Evolutionary conservation across 1,284 basidiomycete species (phyloP), one percentile per base, ranked within the genome.

Genomic region (Rhodotorula sp.): DNA sequence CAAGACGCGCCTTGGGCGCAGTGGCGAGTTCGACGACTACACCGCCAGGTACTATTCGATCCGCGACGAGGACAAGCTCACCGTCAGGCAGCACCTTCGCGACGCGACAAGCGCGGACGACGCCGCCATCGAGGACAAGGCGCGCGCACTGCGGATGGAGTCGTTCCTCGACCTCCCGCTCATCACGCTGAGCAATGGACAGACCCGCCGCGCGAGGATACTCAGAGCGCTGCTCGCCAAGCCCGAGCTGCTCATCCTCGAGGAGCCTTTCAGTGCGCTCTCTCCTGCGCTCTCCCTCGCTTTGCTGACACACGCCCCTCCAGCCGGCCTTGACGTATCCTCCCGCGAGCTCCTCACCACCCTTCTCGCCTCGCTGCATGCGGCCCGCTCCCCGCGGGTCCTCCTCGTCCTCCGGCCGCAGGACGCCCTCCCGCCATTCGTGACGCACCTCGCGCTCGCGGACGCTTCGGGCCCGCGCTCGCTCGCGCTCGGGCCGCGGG

Each of bases 161-260:
- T 69, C 19, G 37, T 86, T 94, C 50, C 82, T 96, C n/a, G 89
- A 94, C 78, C 78, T 94, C 10, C 94, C 94, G 0, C 81, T 90
- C 27, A 85, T 96, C 12, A 90, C 91, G 1, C 81, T 98, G 62
- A 92, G 90, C 73, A 96, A 96, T 77, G 96, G 96, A 0, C 96
- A 99, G 83, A 97, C 90, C 32, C 83, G 96, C 50, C 83, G 93
- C 36, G 94, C 94, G 8, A 84, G 94, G 61, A 91, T 99, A 58
- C 84, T 91, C 5, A 88, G 88, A 74, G 91, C 92, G 0, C 81
- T 98, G 17, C 81, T 97, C 54, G 84, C 83, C 27, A 84, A 85
- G 54, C 91, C 92, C 0, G 85, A 88, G 70, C 76, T 97, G 60
- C 80, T 96, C 32, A 81, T 96, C 4, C 83, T 97, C 22, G 93